These are phyloP conservation scores for Phalaenopsis equestris DNA, from an alignment of 106 monocot species.

Conservation along the genomic window DNA sequence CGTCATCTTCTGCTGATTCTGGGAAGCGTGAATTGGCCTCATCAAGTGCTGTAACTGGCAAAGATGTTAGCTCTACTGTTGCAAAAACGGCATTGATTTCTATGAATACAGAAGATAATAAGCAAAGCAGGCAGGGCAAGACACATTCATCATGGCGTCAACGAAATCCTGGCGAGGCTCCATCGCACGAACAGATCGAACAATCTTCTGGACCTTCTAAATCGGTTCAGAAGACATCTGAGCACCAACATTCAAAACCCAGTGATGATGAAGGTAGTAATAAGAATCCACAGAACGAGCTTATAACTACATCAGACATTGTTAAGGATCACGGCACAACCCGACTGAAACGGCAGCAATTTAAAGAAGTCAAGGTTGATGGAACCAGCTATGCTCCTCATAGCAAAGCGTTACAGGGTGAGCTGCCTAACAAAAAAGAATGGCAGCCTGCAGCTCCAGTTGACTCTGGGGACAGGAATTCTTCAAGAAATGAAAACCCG, in stretches of 20 bases:
- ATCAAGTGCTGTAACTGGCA: conserved; percentile 5
- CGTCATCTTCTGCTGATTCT: background rate
- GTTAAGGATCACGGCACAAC: conserved; percentile 13
- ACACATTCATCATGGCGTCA: conserved; percentile 60
- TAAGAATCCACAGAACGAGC: background rate
- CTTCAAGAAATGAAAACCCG: conserved; percentile 14
- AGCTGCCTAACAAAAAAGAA: background rate
- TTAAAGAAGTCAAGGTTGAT: conserved; percentile 18
- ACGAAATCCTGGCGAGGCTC: conserved; percentile 19
- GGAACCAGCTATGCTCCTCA: background rate
- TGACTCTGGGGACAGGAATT: conserved; percentile 19
- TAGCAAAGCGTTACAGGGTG: too few species aligned
- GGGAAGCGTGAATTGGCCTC: conserved; percentile 8
- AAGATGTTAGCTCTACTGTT: conserved; percentile 3
- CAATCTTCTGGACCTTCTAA: conserved; percentile 9
- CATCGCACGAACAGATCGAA: background rate
- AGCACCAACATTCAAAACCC: conserved; percentile 10
- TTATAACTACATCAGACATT: background rate
- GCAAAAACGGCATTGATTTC: conserved; percentile 13
- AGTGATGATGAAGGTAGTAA: conserved; percentile 3
- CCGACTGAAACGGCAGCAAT: conserved; percentile 20
- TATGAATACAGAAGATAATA: conserved; percentile 30
- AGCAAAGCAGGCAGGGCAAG: conserved; percentile 35
- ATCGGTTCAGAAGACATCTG: conserved; percentile 11
- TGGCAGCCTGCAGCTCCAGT: conserved; percentile 10